A percentile compares a stretch with the other conserved stretches of the same genome.
phyloP scores from a whole-genome alignment of 1,284 basidiomycete species.

The Abortiporus biennis region DNA sequence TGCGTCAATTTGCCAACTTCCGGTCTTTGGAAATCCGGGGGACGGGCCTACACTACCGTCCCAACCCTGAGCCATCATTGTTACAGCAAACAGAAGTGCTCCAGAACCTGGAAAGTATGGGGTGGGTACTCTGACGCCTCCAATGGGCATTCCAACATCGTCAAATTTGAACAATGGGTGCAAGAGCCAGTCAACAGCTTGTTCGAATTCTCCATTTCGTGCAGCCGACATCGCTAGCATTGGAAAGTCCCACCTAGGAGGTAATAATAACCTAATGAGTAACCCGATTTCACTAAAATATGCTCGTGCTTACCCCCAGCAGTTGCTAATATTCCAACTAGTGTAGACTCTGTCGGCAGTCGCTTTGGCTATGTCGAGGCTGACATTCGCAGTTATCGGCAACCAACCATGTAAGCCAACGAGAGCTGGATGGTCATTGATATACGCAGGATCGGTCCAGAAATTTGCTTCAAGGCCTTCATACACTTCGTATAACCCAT shows the following conservation, averaged over 20 bases:
- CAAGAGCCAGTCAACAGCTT: conserved; percentile 51
- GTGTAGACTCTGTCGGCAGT: conserved; percentile 51
- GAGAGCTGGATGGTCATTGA: conserved; percentile 53
- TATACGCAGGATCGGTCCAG: conserved; percentile 45
- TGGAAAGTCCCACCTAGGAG: conserved; percentile 51
- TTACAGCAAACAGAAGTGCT: conserved; percentile 42
- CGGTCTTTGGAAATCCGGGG: conserved; percentile 45
- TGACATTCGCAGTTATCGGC: conserved; percentile 41
- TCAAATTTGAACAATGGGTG: conserved; percentile 51
- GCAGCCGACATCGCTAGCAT: conserved; percentile 61
- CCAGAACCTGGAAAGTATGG: conserved; percentile 59
- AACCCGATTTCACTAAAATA: neutral
- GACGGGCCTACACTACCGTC: conserved; percentile 35
- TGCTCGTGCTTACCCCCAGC: conserved; percentile 40
- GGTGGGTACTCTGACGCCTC: conserved; percentile 50
- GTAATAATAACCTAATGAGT: neutral
- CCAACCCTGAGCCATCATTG: conserved; percentile 55
- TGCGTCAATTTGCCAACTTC: conserved; percentile 39
- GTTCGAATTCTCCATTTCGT: conserved; percentile 39
- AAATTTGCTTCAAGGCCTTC: conserved; percentile 48
- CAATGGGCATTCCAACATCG: conserved; percentile 55
- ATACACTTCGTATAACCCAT: conserved; percentile 49
- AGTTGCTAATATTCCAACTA: conserved; percentile 49
- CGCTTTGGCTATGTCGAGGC: conserved; percentile 36
- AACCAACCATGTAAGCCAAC: conserved; percentile 56